Conservation (phyloP, 805 yeast species). For the Metschnikowia colocasiae region DNA sequence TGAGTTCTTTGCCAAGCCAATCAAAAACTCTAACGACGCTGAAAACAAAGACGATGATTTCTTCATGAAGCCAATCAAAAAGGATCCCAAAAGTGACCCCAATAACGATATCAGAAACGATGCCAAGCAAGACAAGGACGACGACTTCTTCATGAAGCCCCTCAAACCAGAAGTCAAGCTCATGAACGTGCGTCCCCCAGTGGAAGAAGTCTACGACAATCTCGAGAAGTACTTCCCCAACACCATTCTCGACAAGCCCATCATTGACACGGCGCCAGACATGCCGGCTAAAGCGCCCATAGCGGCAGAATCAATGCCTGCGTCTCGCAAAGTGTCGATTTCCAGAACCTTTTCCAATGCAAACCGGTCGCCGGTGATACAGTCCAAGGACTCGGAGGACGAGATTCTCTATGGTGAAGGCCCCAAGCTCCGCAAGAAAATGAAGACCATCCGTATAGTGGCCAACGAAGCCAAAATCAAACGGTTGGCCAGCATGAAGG, state of each 20-base stretch:
- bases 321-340: conserved; percentile 22
- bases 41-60: conserved; percentile 11
- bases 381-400: conserved; percentile 27
- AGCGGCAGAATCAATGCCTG: conserved; percentile 23
- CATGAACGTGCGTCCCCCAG: conserved; percentile 85
- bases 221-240: conserved; percentile 90
- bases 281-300: conserved; percentile 38
- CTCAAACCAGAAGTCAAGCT: conserved; percentile 9
- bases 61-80: conserved; percentile 17
- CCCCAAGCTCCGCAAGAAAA: conserved; percentile 52
- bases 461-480: conserved; percentile 76
- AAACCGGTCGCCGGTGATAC: conserved; percentile 33
- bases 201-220: conserved; percentile 89
- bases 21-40: neutral
- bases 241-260: conserved; percentile 88
- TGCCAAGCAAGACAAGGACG: neutral
- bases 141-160: conserved; percentile 20
- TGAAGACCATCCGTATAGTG: conserved; percentile 89
- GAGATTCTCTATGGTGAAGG: conserved; percentile 37
- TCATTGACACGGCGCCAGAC: conserved; percentile 63
- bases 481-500: conserved; percentile 26
- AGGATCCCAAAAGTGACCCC: neutral
- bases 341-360: conserved; percentile 44
- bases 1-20: conserved; percentile 7
- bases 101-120: too few species aligned